Base-by-base conservation (phyloP, 352 stramenopile species). In the Saprolegnia parasitica region DNA sequence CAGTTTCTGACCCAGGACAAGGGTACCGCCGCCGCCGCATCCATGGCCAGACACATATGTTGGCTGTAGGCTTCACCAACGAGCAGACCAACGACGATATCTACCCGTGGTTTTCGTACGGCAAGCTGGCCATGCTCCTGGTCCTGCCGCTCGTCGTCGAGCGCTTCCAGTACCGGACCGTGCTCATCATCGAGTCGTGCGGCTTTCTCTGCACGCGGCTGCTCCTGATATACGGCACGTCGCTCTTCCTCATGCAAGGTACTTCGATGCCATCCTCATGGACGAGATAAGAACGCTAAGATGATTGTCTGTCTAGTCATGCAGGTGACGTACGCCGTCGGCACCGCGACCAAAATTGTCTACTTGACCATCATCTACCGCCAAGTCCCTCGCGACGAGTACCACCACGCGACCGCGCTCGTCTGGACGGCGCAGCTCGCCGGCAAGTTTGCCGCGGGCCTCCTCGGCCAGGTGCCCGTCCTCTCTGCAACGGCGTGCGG, bases 311-410 rank as follows among this genome's bases (percentile, higher is more conserved):
- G 2, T 5, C 5, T 61, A 70, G 63, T 40, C 23, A 70, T 70
- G 63, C 63, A 70, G 39, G 47, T 70, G 10, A 70, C 63, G 20
- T 70, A 70, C 37, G 63, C 63, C 20, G 20, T 70, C 29, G 63
- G 63, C 4, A 70, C 63, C 4, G 63, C 46, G 4, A 62, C 29
- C 24, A 70, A 70, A 24, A 52, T 70, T 39, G 63, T 70, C 11
- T 70, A 70, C 37, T 47, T 70, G 23, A 61, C 42, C 54, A 70
- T 70, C 29, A 70, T 70, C 45, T 70, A 70, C 63, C 63, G 63
- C 35, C 29, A 70, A 62, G 46, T 70, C 10, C 54, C 32, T 15
- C 63, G 29, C 10, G 63, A 70, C 16, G 63, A 70, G 37, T 70
- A 70, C 32, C 63, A 70, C 37, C 45, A 42, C 42, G 63, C 63